Conservation (phyloP, 73 alveolate species). For the Paramecium bursaria region DNA sequence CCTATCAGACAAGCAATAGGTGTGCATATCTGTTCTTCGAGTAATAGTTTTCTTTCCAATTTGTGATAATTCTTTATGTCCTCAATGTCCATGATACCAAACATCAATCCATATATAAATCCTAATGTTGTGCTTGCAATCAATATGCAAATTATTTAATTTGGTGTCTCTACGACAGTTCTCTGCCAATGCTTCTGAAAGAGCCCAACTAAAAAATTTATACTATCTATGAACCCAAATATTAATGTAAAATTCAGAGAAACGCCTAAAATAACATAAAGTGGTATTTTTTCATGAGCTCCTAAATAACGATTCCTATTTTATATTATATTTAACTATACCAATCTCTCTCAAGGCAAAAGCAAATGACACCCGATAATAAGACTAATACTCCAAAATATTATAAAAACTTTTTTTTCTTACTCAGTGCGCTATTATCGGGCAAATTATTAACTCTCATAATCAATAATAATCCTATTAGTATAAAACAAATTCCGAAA, state of each 20-base stretch:
- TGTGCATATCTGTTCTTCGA: constrained; percentile 5
- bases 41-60: background rate
- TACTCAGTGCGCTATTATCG: background rate
- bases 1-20: background rate
- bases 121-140: background rate
- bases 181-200: constrained; percentile 12
- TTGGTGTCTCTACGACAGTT: constrained; percentile 44
- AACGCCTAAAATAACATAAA: background rate
- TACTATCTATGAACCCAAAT: constrained; percentile 6
- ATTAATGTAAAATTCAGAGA: constrained; percentile 10
- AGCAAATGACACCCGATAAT: constrained; percentile 2
- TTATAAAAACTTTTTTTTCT: background rate
- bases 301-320: background rate
- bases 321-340: background rate
- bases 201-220: constrained; percentile 20
- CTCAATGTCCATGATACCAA: constrained; percentile 44
- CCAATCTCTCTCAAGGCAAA: constrained; percentile 25
- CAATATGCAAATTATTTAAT: constrained; percentile 6
- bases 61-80: constrained; percentile 15
- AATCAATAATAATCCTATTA: constrained; percentile 19
- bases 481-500: constrained; percentile 39
- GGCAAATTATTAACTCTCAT: constrained; percentile 32
- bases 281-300: background rate
- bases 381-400: background rate
- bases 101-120: constrained; percentile 38